Evolutionary conservation across 2,329 filamentous ascomycete genomes (phyloP).

Genomic region (Colletotrichum cuscutae): DNA sequence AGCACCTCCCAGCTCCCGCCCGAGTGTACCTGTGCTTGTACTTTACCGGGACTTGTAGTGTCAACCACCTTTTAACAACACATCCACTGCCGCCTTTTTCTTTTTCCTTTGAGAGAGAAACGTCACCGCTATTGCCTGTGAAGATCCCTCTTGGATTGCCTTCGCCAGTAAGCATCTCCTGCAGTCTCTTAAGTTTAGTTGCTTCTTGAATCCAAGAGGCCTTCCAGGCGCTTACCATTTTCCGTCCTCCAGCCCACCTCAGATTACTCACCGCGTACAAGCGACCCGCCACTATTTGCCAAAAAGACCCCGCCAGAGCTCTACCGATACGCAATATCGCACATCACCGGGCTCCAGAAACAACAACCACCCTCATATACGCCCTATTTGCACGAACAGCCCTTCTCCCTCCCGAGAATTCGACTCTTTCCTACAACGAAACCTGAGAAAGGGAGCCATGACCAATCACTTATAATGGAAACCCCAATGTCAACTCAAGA

Average conservation of each 20-base stretch:
- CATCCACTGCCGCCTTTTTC: not conserved
- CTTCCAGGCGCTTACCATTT: not conserved
- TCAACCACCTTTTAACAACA: slow-evolving; percentile 9
- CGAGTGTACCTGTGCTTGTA: not conserved
- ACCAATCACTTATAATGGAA: slow-evolving; percentile 55
- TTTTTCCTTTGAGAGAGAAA: not conserved
- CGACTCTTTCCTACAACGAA: not conserved
- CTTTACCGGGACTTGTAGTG: not conserved
- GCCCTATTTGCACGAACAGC: not conserved
- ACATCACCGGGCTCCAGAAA: slow-evolving; percentile 7
- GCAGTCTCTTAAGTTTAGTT: not conserved
- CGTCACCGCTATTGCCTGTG: not conserved
- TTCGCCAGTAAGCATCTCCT: not conserved
- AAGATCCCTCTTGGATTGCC: not conserved
- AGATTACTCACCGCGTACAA: slow-evolving; percentile 31
- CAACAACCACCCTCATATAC: not conserved
- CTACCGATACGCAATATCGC: slow-evolving; percentile 4
- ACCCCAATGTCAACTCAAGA: slow-evolving; percentile 73
- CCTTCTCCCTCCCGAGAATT: not conserved
- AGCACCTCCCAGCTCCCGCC: slow-evolving; percentile 18
- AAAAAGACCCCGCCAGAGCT: slow-evolving; percentile 30
- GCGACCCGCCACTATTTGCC: slow-evolving; percentile 20
- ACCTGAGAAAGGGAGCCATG: slow-evolving; percentile 18
- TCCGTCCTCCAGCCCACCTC: not conserved
- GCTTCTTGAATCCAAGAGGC: not conserved